Percentiles rank a stretch among this genome's conserved stretches.
Conservation (phyloP, 108 stramenopile genomes). For the Cyclostephanos invisitatus region DNA sequence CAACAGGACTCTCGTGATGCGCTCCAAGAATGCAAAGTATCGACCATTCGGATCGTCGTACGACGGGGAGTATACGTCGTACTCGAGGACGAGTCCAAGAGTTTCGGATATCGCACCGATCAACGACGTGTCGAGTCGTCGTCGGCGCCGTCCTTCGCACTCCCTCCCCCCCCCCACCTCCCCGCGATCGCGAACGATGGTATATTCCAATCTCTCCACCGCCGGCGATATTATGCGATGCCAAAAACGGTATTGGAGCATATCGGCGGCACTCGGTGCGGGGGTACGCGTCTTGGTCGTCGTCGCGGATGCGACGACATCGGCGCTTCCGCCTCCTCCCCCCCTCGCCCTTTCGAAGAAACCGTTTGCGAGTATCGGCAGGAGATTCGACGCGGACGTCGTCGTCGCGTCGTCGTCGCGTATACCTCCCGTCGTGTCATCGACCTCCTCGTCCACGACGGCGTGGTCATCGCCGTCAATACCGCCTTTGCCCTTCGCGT, state of each 20-base stretch:
- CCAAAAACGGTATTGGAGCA: constrained; percentile 51
- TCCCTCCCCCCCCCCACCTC: background rate
- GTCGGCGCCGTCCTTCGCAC: background rate
- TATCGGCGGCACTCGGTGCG: no score
- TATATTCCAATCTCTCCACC: constrained; percentile 15
- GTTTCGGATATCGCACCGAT: constrained; percentile 36
- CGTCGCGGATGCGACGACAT: background rate
- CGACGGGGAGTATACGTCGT: constrained; percentile 73
- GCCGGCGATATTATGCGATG: constrained; percentile 15
- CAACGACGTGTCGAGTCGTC: background rate
- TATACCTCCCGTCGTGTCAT: background rate
- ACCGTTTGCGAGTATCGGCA: constrained; percentile 24
- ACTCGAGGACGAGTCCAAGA: constrained; percentile 47
- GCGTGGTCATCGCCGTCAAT: background rate
- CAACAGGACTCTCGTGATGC: constrained; percentile 27
- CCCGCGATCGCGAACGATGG: background rate
- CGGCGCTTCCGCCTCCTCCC: background rate
- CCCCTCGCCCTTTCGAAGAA: constrained; percentile 28
- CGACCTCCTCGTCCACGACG: background rate
- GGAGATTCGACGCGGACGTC: constrained; percentile 13
- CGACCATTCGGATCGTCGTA: constrained; percentile 53
- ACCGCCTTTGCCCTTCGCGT: background rate
- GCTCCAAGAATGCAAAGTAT: constrained; percentile 51
- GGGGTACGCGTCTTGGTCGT: constrained; percentile 30
- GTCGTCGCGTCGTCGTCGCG: background rate